Percentiles rank a stretch among this genome's conserved stretches.
These are phyloP conservation scores for Phytophthora tentaculata DNA, from an alignment of 352 stramenopile species.

Conservation along the genomic window DNA sequence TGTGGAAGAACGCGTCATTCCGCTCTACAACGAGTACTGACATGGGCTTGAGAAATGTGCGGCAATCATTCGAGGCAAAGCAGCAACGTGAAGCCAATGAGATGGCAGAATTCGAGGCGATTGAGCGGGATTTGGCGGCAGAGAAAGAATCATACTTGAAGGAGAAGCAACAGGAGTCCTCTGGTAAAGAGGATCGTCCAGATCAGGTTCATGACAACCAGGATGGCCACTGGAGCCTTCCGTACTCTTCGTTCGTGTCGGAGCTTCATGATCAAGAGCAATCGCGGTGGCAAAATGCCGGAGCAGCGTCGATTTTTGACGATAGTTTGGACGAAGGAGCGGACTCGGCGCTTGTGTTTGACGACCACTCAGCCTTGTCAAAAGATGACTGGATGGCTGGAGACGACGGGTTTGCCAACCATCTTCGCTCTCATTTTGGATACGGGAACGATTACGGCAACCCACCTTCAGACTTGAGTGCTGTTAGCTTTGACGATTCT, in stretches of 20 bases:
- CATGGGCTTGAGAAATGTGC: constrained; percentile 58
- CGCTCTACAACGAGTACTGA: constrained; percentile 50
- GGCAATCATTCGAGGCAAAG: constrained; percentile 63
- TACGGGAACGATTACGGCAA: constrained; percentile 26
- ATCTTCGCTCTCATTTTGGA: constrained; percentile 33
- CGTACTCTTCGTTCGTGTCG: constrained; percentile 39
- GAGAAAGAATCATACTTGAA: constrained; percentile 67
- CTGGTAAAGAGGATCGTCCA: constrained; percentile 9
- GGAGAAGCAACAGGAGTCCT: constrained; percentile 46
- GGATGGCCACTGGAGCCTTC: constrained; percentile 14
- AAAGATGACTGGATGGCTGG: constrained; percentile 25
- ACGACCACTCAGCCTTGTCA: constrained; percentile 21
- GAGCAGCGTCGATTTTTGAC: constrained; percentile 22
- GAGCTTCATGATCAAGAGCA: constrained; percentile 36
- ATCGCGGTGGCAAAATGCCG: constrained; percentile 14
- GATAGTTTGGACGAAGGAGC: constrained; percentile 48
- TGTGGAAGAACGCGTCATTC: constrained; percentile 40
- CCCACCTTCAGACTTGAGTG: constrained; percentile 64
- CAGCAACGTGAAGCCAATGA: constrained; percentile 69
- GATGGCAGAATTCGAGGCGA: constrained; percentile 81
- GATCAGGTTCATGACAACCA: constrained; percentile 26
- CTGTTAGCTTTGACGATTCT: constrained; percentile 83
- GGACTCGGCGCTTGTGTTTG: constrained; percentile 57
- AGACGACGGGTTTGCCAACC: constrained; percentile 14
- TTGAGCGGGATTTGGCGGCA: constrained; percentile 67